Base-by-base conservation (phyloP, 179 eudicot genomes). In the Heliamphora pulchella region DNA sequence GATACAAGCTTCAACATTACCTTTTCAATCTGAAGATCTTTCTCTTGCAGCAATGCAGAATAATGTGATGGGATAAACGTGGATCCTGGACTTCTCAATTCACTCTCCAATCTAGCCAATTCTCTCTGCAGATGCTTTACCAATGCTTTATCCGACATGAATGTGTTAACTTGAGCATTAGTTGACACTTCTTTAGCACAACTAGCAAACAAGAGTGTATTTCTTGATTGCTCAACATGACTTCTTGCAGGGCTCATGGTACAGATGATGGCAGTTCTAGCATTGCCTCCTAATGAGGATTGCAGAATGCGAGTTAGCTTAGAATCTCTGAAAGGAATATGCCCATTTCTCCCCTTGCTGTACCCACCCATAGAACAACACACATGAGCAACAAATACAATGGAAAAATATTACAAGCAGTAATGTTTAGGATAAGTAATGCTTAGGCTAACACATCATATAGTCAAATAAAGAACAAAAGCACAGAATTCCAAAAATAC, bases 181-280 rank as follows among this genome's bases (percentile, higher is more conserved):
- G 98, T 96, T 0, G 89, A 81, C 73, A 96, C 99, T 91, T 96
- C 97, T 84, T 96, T 94, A 58, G 99, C 99, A 85, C 98, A 94
- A 82, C 97, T 92, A 79, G 99, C 99, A 82, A 96, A 96, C 80
- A 92, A 84, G 66, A 96, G 90, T 1, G 99, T 96, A 81, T 96
- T 96, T 86, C 97, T 94, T 63, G 99, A 96, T 84, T 96, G 99
- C 94, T 96, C 98, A 76, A 96, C 98, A 79, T 92, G 98, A 80
- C 81, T 89, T 76, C 97, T 86, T 78, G 97, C 99, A 73, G 99
- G 99, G 85, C 98, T 96, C 90, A 96, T 86, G 41, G 98, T 96
- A 83, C 99, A 96, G 78, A 96, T 96, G 84, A 96, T 92, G 86
- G 97, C 93, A 71, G 99, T 96, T 80, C 94, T 94, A 80, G 97